These are phyloP conservation scores for Lasiodiplodia hormozganensis DNA, from an alignment of 2,329 filamentous ascomycete species.

Conservation along the genomic window DNA sequence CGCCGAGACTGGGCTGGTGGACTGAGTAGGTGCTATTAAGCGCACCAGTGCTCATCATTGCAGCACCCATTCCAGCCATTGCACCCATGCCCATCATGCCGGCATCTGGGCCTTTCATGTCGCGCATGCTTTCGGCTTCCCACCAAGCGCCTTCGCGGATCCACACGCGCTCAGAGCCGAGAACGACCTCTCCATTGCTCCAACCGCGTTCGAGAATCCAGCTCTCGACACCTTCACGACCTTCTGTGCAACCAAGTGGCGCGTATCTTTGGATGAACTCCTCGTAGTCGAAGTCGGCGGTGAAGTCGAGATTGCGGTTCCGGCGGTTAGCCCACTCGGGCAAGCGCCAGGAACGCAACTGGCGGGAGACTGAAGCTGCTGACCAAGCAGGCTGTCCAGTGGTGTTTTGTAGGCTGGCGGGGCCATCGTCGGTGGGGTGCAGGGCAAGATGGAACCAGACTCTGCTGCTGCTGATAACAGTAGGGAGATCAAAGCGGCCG, in stretches of 20 bases:
- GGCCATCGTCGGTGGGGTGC: constrained; percentile 88
- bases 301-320: constrained; percentile 91
- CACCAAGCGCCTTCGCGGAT: constrained; percentile 95
- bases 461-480: constrained; percentile 79
- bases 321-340: constrained; percentile 96
- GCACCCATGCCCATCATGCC: constrained; percentile 36
- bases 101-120: constrained; percentile 73
- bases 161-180: constrained; percentile 93
- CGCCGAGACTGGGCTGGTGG: constrained; percentile 58
- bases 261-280: constrained; percentile 88
- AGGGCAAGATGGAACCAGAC: constrained; percentile 94
- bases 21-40: constrained; percentile 78
- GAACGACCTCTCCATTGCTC: constrained; percentile 95
- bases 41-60: constrained; percentile 61
- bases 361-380: constrained; percentile 87
- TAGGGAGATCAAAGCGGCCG: constrained; percentile 79
- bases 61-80: constrained; percentile 50
- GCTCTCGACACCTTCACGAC: constrained; percentile 88
- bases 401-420: constrained; percentile 74
- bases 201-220: constrained; percentile 95
- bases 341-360: constrained; percentile 90
- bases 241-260: constrained; percentile 84
- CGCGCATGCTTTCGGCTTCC: constrained; percentile 96
- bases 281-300: constrained; percentile 92
- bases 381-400: constrained; percentile 88